Percentiles rank a stretch among this genome's conserved stretches.
Evolutionary conservation across 75 land plant genomes (phyloP).

Genomic region (Isoetes taiwanensis): DNA sequence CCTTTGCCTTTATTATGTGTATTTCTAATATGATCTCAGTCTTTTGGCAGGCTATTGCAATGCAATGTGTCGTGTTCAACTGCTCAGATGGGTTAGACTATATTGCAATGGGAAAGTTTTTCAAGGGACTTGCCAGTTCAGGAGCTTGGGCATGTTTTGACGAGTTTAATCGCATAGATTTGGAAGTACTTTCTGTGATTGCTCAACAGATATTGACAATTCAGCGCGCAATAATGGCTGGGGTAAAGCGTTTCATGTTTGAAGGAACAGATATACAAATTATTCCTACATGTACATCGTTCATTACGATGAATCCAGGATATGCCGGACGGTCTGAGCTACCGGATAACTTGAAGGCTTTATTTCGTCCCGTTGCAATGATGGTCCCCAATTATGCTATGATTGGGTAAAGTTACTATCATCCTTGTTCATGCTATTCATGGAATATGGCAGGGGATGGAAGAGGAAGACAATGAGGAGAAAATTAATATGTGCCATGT

Average conservation of each 20-base stretch:
- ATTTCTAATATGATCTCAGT: background rate
- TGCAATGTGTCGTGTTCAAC: conserved; percentile 27
- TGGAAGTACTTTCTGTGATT: conserved; percentile 24
- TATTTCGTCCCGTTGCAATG: conserved; percentile 23
- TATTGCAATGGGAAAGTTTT: conserved; percentile 28
- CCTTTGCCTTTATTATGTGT: too few relatives aligned
- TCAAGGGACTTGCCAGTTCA: conserved; percentile 21
- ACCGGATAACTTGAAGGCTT: conserved; percentile 20
- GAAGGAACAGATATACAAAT: conserved; percentile 22
- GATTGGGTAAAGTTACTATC: conserved; percentile 19
- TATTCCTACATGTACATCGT: conserved; percentile 16
- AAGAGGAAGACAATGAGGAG: too few relatives aligned
- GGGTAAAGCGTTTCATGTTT: conserved; percentile 13
- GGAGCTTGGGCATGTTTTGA: conserved; percentile 31
- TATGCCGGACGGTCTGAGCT: conserved; percentile 26
- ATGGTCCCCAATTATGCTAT: conserved; percentile 30
- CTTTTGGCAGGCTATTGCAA: conserved; percentile 18
- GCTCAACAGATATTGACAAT: conserved; percentile 24
- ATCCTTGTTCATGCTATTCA: too few relatives aligned
- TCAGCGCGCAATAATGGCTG: conserved; percentile 20
- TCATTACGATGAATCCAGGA: conserved; percentile 27
- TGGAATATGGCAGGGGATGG: too few relatives aligned
- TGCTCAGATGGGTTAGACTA: conserved; percentile 26
- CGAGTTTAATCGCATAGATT: conserved; percentile 24
- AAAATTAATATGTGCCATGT: too few relatives aligned